Conservation (phyloP, 2,329 filamentous ascomycete species). For the Xylariaceae sp. region DNA sequence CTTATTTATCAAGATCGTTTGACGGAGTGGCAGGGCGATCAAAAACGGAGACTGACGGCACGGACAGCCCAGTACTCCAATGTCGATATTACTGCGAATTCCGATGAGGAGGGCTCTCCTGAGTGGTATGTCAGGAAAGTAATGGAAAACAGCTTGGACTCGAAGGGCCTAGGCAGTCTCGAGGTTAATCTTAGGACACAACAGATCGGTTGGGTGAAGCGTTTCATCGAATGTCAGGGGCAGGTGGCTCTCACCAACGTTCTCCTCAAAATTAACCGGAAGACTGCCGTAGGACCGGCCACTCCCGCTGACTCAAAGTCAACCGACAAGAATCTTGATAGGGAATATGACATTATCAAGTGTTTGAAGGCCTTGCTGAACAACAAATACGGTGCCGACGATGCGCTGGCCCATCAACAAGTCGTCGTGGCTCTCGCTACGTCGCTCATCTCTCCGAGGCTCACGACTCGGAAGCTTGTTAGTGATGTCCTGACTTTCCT, state of each 20-base stretch:
- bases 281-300: constrained; percentile 68
- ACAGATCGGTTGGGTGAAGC: constrained; percentile 94
- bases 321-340: constrained; percentile 75
- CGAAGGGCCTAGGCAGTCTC: constrained; percentile 86
- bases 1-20: constrained; percentile 91
- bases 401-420: constrained; percentile 84
- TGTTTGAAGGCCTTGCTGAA: constrained; percentile 97
- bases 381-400: constrained; percentile 97
- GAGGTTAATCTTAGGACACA: constrained; percentile 94
- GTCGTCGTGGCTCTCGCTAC: constrained; percentile 83
- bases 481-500: constrained; percentile 95
- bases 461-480: constrained; percentile 89
- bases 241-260: constrained; percentile 94
- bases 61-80: constrained; percentile 66
- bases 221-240: constrained; percentile 94
- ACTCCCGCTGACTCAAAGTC: constrained; percentile 51
- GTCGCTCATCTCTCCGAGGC: constrained; percentile 78
- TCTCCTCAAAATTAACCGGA: constrained; percentile 86
- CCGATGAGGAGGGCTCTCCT: constrained; percentile 90
- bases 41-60: constrained; percentile 75
- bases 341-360: constrained; percentile 96
- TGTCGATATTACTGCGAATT: constrained; percentile 66
- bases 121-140: constrained; percentile 98
- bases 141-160: constrained; percentile 89
- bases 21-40: constrained; percentile 89